Base-by-base conservation (phyloP, 1,284 basidiomycete species). In the Ustilago hordei region DNA sequence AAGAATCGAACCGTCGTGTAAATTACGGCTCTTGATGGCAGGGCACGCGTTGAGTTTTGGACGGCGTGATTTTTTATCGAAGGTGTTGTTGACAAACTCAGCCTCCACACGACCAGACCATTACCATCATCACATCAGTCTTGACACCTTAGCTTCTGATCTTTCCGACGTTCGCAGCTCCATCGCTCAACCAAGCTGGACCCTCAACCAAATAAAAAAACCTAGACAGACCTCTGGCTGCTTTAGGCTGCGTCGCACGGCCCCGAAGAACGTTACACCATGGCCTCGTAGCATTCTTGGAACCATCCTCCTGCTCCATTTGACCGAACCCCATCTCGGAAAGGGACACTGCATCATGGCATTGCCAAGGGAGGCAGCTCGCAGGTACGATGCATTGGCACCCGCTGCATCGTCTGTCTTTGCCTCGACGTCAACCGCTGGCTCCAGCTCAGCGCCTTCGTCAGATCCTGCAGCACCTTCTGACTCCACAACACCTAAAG, bases 301-400 rank as follows among this genome's bases (percentile, higher is more conserved):
- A 15, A 36, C 32, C n/a, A 39, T 8, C 43, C 8, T 47, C 23
- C 23, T 68, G 65, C 70, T 64, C 23, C 31, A 50, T 61, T n/a
- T 65, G 19, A 8, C 8, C 13, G 15, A 4, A 45, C 13, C 52
- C 4, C 7, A n/a, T 11, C 8, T 48, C 23, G 36, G 15, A 31
- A 38, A 28, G 23, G 17, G 28, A 28, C 28, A 8, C 32, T 5
- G 17, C 64, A 43, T 12, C 17, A 73, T 74, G 75, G 43, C 75
- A 4, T 74, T 68, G 32, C 75, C 75, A 4, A 78, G 68, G 54
- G 74, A 78, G 61, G 71, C 65, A 19, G 64, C 71, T 4, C 64
- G 63, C 23, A 45, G 64, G 31, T 74, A 74, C 61, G 69, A 71
- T 58, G 56, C 48, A 6, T 34, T 71, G 8, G 64, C 69, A 13